Base-by-base conservation (phyloP, 179 eudicot genomes). In the Silene coronaria region DNA sequence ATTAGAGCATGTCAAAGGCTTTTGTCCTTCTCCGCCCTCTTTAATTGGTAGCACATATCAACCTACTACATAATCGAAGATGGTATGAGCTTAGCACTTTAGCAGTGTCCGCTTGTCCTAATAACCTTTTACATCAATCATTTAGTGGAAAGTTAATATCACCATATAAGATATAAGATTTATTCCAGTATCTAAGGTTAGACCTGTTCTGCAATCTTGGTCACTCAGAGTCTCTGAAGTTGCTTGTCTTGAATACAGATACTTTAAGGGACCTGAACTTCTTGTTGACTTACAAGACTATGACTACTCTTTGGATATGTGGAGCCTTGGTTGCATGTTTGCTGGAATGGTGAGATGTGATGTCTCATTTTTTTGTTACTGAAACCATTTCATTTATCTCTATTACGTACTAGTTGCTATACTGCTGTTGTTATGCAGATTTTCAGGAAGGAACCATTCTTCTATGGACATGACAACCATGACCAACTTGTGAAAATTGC, bases 251-350 rank as follows among this genome's bases (percentile, higher is more conserved):
- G 45, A 45, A 26, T 72, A 27, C 77, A 86, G 91, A 82, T 84
- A 86, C 78, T 88, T 86, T 36, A 88, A 88, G 77, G 91, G 91
- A 16, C 91, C 91, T 51, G 91, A 88, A 80, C 89, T 88, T 70
- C 89, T 88, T 75, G 91, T 86, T 74, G 91, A 88, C 82, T 82
- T 88, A 79, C 91, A 88, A 82, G 91, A 88, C 72, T 86, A 88
- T 76, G 91, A 88, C 84, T 88, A 88, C 80, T 86, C 91, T 34
- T 83, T 86, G 83, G 89, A 88, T 81, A 81, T 88, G 87, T 88
- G 91, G 91, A 88, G 91, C 82, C 85, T 88, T 80, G 91, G 91
- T 70, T 88, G 91, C 79, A 88, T 88, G 91, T 86, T 88, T 79
- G 91, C 91, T 58, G 91, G 91, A 83, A 88, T 88, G 91, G 91